Base-by-base conservation (phyloP, 257 asterid genomes). In the Penstemon barbatus region DNA sequence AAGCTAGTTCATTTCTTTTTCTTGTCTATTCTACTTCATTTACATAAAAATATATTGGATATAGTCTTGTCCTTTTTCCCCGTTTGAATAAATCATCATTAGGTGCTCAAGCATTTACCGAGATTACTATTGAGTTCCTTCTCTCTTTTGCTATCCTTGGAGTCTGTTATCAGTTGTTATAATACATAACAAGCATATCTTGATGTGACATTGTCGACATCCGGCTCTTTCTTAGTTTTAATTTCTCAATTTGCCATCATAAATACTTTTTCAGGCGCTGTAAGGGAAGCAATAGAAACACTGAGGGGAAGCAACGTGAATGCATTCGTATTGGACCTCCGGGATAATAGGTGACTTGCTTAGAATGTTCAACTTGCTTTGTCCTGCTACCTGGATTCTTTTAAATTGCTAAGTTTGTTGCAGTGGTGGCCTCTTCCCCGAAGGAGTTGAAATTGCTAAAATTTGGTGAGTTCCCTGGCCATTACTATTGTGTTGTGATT, bases 361-460 rank as follows among this genome's bases (percentile, higher is more conserved):
- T 65, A 75, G 53, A 54, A 62, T 65, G 54, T 68, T 55, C 53
- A 37, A 57, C 8, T 33, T 44, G 19, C 12, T 54, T 66, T 67
- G 62, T 25, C 57, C 70, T 41, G 61, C 15, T 15, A 12, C 50
- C 75, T 57, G 61, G 68, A 44, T 62, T 18, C 4, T 55, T 59
- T 68, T 82, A 61, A 88, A 73, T 69, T 66, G 54, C 69, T 64
- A 48, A 33, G 40, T 55, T 74, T 80, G 72, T 66, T 84, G 83
- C 92, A 94, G 99, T 62, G 99, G 99, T 57, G 97, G 99, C 73
- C 89, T 94, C 63, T 94, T 94, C 73, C 99, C 99, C 45, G 99
- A 94, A 85, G 99, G 97, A 89, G 85, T 94, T 74, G 99, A 94
- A 82, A 87, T 94, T 62, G 99, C 99, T 67, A 94, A 94, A 79